Conservation (phyloP, 768 basidiomycete genomes). For the Lepiota subincarnata region DNA sequence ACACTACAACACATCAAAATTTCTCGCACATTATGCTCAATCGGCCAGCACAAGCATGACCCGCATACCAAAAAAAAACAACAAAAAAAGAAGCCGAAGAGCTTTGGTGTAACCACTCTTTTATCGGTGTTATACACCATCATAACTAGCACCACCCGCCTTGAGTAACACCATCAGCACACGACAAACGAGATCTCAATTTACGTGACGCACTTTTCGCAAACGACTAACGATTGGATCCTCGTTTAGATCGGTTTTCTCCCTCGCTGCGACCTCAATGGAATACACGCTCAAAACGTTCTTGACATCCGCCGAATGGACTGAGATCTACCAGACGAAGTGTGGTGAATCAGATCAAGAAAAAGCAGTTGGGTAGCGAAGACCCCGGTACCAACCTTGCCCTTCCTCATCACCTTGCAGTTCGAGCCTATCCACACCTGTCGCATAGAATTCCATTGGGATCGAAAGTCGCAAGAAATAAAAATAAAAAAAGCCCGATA, state of each 20-base stretch:
- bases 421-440: slow-evolving; percentile 75
- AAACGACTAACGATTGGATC: slow-evolving; percentile 78
- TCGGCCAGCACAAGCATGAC: too few species aligned
- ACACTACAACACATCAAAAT: too few species aligned
- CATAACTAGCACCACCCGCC: slow-evolving; percentile 89
- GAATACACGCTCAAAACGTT: slow-evolving; percentile 70
- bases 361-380: slow-evolving; percentile 6
- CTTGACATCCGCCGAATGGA: slow-evolving; percentile 89
- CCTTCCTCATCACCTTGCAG: slow-evolving; percentile 90
- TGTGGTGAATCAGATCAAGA: slow-evolving; percentile 23
- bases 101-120: not conserved
- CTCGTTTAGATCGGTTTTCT: slow-evolving; percentile 82
- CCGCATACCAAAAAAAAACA: too few species aligned
- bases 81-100: too few species aligned
- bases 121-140: slow-evolving; percentile 55
- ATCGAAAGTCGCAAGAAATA: not conserved
- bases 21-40: too few species aligned
- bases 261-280: slow-evolving; percentile 83
- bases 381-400: slow-evolving; percentile 56
- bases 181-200: slow-evolving; percentile 10
- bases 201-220: slow-evolving; percentile 58
- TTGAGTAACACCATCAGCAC: slow-evolving; percentile 24
- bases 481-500: slow-evolving; percentile 14
- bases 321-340: slow-evolving; percentile 65
- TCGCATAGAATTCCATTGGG: slow-evolving; percentile 1